phyloP scores from a whole-genome alignment of 164 flowering plant genomes.

The Umbilicus rupestris region DNA sequence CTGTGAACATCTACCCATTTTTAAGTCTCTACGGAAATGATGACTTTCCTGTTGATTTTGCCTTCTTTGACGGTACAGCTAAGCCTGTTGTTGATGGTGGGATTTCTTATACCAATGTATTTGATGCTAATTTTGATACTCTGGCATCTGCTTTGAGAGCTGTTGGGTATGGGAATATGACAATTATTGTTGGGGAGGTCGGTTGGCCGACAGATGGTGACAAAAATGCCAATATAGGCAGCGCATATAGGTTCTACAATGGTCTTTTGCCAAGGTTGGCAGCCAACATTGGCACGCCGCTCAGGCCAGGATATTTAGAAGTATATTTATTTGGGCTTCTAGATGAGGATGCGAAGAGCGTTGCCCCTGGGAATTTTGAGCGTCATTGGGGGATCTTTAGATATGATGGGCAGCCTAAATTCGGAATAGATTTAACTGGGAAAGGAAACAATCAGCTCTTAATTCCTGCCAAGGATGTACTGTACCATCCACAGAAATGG shows the following conservation, averaged over 20 bases:
- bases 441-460: conserved; percentile 12
- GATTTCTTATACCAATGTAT: conserved; percentile 24
- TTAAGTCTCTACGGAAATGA: conserved; percentile 33
- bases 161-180: conserved; percentile 29
- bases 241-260: conserved; percentile 34
- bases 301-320: conserved; percentile 27
- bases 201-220: conserved; percentile 57
- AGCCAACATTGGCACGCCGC: conserved; percentile 31
- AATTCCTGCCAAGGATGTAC: conserved; percentile 46
- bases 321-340: conserved; percentile 37
- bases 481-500: conserved; percentile 50
- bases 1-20: conserved; percentile 39
- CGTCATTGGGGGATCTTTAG: conserved; percentile 45
- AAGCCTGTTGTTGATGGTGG: conserved; percentile 26
- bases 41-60: conserved; percentile 30
- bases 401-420: conserved; percentile 39
- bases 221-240: conserved; percentile 24
- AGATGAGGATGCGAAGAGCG: conserved; percentile 46
- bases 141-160: conserved; percentile 35
- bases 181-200: conserved; percentile 38
- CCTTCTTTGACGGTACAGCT: conserved; percentile 29
- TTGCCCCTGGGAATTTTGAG: conserved; percentile 43
- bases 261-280: conserved; percentile 26
- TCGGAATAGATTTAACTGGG: conserved; percentile 19
- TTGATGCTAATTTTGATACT: conserved; percentile 43